A percentile compares a stretch with the other conserved stretches of the same genome.
These are phyloP conservation scores for Backusella psychrophila DNA, from an alignment of 192 early-diverging fungal species.

Conservation along the genomic window DNA sequence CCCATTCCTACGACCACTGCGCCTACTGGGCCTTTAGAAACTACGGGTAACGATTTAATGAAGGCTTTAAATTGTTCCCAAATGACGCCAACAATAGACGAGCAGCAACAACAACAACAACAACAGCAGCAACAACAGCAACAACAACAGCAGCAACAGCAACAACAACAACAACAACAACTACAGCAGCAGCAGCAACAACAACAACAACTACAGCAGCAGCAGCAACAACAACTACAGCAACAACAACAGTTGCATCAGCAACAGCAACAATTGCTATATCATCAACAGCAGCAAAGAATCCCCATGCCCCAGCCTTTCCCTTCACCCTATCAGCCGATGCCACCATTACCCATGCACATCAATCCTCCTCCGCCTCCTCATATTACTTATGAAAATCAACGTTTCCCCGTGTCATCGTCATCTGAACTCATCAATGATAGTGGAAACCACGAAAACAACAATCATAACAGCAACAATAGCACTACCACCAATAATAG, in stretches of 20 bases:
- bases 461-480: neutral
- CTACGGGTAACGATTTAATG: neutral
- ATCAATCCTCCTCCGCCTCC: neutral
- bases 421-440: neutral
- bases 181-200: neutral
- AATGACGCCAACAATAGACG: neutral
- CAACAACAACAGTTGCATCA: neutral
- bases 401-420: neutral
- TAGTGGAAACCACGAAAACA: neutral
- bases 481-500: neutral
- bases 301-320: neutral
- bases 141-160: neutral
- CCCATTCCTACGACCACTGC: neutral
- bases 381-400: neutral
- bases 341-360: neutral
- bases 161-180: neutral
- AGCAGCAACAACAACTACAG: neutral
- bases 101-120: neutral
- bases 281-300: conserved; percentile 7
- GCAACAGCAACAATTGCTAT: neutral
- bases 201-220: neutral
- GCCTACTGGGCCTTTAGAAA: neutral
- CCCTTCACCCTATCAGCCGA: neutral
- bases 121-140: neutral
- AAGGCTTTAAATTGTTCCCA: neutral